Evolutionary conservation across 2,329 filamentous ascomycete species (phyloP).

Genomic region (Fusarium sublunatum): DNA sequence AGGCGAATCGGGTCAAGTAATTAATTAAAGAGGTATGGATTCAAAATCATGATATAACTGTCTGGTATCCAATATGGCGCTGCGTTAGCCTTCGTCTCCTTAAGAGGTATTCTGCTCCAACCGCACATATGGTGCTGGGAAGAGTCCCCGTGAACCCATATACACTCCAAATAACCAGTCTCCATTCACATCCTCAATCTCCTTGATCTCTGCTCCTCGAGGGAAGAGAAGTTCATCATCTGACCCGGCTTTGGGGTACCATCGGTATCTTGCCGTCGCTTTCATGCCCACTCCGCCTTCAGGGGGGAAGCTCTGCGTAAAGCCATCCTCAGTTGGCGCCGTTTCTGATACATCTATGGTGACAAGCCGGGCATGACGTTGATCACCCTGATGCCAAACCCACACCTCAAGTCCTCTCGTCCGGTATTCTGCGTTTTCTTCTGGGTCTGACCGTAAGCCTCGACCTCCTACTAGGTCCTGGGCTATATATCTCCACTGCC

Average conservation of each 20-base stretch:
- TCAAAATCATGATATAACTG: not conserved
- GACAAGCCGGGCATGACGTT: conserved; percentile 60
- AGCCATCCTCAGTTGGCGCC: conserved; percentile 51
- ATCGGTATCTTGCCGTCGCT: conserved; percentile 77
- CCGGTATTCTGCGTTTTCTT: conserved; percentile 51
- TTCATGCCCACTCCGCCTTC: conserved; percentile 77
- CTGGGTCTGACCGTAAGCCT: conserved; percentile 70
- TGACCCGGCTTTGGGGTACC: conserved; percentile 74
- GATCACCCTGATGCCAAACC: conserved; percentile 60
- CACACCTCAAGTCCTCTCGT: conserved; percentile 59
- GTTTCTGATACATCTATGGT: conserved; percentile 62
- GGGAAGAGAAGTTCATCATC: conserved; percentile 87
- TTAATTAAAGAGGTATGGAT: conserved; percentile 5
- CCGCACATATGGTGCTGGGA: conserved; percentile 81
- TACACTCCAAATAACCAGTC: conserved; percentile 93
- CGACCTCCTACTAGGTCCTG: conserved; percentile 82
- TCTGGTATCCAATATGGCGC: conserved; percentile 1
- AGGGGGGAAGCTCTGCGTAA: conserved; percentile 69
- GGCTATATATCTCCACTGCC: conserved; percentile 74
- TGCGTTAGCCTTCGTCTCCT: conserved; percentile 5
- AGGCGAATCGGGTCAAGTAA: too few relatives aligned
- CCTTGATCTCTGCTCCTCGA: conserved; percentile 81
- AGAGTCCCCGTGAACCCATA: conserved; percentile 81
- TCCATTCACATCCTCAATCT: conserved; percentile 87
- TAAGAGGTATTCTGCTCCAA: conserved; percentile 51